These are phyloP conservation scores for Aspergillus indologenus DNA, from an alignment of 495 filamentous ascomycete species.

Conservation along the genomic window DNA sequence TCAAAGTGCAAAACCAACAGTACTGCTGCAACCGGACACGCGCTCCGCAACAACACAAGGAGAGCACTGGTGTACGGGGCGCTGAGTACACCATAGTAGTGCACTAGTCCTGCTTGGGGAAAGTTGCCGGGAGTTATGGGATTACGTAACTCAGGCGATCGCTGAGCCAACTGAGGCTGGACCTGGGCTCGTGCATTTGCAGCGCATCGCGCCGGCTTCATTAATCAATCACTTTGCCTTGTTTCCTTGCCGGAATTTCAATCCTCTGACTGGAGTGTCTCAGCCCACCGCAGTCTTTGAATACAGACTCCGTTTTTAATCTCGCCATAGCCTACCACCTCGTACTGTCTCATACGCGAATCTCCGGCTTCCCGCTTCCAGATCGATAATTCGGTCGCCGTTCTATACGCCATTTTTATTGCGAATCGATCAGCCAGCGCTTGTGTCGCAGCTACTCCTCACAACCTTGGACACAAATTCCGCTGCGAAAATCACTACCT, in stretches of 20 bases:
- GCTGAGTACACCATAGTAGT: not conserved
- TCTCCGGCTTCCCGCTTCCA: not conserved
- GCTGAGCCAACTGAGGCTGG: slow-evolving; percentile 21
- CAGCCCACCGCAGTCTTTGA: not conserved
- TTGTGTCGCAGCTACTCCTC: not conserved
- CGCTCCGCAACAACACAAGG: not conserved
- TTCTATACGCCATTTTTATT: not conserved
- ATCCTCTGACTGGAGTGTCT: not conserved
- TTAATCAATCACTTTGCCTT: slow-evolving; percentile 9
- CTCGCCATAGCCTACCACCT: not conserved
- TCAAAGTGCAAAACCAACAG: not conserved
- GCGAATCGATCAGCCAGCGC: not conserved
- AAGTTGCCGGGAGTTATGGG: no score
- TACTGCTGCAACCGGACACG: no score
- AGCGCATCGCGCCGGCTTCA: slow-evolving; percentile 31
- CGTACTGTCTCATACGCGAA: not conserved
- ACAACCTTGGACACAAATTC: not conserved
- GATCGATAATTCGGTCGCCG: not conserved
- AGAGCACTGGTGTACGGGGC: not conserved
- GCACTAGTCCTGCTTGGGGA: not conserved
- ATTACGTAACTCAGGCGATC: not conserved
- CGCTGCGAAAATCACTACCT: not conserved
- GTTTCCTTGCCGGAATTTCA: not conserved
- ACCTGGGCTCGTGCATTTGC: slow-evolving; percentile 23
- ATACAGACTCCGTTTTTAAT: not conserved